Percentiles rank a stretch among this genome's conserved stretches.
phyloP scores from a whole-genome alignment of 768 basidiomycete genomes.

The Leccinum barrowsii region DNA sequence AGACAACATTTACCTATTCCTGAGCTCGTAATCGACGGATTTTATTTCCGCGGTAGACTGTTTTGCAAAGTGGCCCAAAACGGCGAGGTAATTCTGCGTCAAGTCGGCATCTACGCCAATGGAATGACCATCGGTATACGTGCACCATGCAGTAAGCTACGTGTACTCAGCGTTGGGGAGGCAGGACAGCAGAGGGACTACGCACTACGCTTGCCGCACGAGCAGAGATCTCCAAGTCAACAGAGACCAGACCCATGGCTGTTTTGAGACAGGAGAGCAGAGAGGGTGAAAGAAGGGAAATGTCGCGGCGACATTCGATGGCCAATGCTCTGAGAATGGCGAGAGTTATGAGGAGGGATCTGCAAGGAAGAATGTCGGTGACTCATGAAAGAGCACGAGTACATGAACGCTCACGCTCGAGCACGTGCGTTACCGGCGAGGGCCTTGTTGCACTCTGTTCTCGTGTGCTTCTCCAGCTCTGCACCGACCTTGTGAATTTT shows the following conservation, averaged over 20 bases:
- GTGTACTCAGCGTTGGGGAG: not conserved
- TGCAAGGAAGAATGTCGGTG: conserved; percentile 24
- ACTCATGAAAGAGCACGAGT: not conserved
- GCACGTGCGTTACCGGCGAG: conserved; percentile 67
- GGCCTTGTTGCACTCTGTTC: conserved; percentile 62
- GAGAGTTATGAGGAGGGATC: conserved; percentile 78
- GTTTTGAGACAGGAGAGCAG: conserved; percentile 63
- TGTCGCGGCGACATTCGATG: conserved; percentile 83
- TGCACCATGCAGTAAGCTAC: conserved; percentile 89
- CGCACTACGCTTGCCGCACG: conserved; percentile 79
- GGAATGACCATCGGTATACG: conserved; percentile 82
- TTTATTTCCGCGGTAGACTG: conserved; percentile 51
- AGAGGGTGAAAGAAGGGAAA: conserved; percentile 67
- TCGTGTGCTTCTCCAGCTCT: conserved; percentile 75
- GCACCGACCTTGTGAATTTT: conserved; percentile 74
- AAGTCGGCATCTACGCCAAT: conserved; percentile 73
- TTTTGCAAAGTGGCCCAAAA: conserved; percentile 60
- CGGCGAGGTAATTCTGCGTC: conserved; percentile 66
- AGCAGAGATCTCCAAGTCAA: conserved; percentile 73
- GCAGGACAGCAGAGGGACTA: conserved; percentile 7
- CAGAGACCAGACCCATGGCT: conserved; percentile 50
- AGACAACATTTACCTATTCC: conserved; percentile 58
- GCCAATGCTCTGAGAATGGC: conserved; percentile 78
- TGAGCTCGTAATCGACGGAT: conserved; percentile 60
- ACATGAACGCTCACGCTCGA: conserved; percentile 62